These are phyloP conservation scores for Xylariaceae sp. DNA, from an alignment of 2,329 filamentous ascomycete genomes.

Conservation along the genomic window DNA sequence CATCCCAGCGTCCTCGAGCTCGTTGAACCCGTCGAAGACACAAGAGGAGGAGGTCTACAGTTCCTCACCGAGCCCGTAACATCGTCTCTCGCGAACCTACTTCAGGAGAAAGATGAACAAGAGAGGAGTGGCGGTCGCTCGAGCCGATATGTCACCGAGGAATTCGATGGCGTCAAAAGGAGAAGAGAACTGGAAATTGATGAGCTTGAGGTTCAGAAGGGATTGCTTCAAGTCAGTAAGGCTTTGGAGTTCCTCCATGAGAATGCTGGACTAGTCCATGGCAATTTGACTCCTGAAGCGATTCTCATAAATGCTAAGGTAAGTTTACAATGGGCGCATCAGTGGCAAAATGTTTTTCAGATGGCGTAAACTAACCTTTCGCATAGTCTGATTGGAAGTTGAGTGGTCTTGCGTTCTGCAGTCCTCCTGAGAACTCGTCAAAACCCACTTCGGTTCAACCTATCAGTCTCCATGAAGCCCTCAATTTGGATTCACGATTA, in stretches of 20 bases:
- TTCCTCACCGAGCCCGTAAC: slow-evolving; percentile 93
- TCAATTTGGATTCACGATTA: slow-evolving; percentile 81
- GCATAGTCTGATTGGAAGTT: slow-evolving; percentile 93
- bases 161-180: slow-evolving; percentile 67
- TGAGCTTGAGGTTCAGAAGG: slow-evolving; percentile 96
- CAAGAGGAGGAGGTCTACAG: slow-evolving; percentile 82
- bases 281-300: slow-evolving; percentile 89
- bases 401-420: slow-evolving; percentile 86
- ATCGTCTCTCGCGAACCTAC: slow-evolving; percentile 74
- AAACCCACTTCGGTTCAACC: slow-evolving; percentile 72
- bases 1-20: slow-evolving; percentile 92
- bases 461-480: slow-evolving; percentile 75
- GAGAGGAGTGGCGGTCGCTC: slow-evolving; percentile 67
- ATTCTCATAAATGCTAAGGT: slow-evolving; percentile 92
- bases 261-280: slow-evolving; percentile 88
- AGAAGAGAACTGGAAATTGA: slow-evolving; percentile 88
- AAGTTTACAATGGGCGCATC: too few species aligned
- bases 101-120: slow-evolving; percentile 86
- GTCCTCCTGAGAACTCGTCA: slow-evolving; percentile 71
- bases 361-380: slow-evolving; percentile 27
- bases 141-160: slow-evolving; percentile 78
- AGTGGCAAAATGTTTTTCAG: too few species aligned
- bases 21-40: slow-evolving; percentile 93
- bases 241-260: slow-evolving; percentile 94
- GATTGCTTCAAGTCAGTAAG: slow-evolving; percentile 86